Conservation (phyloP, 2,329 filamentous ascomycete species). For the Cryphonectria naterciae region DNA sequence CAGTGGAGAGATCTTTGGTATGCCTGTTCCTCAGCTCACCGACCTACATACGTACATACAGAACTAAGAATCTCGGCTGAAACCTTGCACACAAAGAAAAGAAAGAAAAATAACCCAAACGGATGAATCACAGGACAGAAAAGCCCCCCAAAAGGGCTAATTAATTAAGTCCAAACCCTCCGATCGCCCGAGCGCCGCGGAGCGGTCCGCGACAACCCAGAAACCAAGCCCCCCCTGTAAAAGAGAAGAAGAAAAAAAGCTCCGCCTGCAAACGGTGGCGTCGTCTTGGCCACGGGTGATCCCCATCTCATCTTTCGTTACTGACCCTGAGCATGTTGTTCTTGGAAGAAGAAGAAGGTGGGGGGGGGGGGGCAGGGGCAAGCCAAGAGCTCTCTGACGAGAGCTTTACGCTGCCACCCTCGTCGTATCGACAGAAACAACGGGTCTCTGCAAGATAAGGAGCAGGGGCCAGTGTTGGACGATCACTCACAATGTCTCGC, state of each 20-base stretch:
- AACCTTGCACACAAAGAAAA: not conserved
- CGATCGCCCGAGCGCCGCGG: constrained; percentile 13
- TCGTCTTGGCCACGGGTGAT: constrained; percentile 13
- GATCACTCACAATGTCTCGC: not conserved
- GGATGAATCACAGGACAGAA: not conserved
- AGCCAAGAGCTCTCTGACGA: constrained; percentile 1
- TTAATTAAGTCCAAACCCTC: not conserved
- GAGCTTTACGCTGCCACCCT: not conserved
- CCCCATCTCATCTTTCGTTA: not conserved
- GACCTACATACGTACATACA: too few relatives aligned
- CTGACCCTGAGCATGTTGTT: not conserved
- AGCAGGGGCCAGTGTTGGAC: too few relatives aligned
- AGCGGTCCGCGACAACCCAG: constrained; percentile 21
- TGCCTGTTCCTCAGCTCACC: too few relatives aligned
- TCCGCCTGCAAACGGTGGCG: not conserved
- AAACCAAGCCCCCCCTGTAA: not conserved
- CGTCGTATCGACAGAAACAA: not conserved
- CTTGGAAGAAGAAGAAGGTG: not conserved
- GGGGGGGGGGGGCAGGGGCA: not conserved
- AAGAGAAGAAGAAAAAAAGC: not conserved
- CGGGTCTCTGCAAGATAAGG: not conserved
- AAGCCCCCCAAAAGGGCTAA: not conserved
- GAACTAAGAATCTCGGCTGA: not conserved
- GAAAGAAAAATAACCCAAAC: too few relatives aligned
- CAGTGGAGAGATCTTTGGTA: too few relatives aligned